These are phyloP conservation scores for Rosa persica DNA, from an alignment of 306 rosid species.

Conservation along the genomic window DNA sequence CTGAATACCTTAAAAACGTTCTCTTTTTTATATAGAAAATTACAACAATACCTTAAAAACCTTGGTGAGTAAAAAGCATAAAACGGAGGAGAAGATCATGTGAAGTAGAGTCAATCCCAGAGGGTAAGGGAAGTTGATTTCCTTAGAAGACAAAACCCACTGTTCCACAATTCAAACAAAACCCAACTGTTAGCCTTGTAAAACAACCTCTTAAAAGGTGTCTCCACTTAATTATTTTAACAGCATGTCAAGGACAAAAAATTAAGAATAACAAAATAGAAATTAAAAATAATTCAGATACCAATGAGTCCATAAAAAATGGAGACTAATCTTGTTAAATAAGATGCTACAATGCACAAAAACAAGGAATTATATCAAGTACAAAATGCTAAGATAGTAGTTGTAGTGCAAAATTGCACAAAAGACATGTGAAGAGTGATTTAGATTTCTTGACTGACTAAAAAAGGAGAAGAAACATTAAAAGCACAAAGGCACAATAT, in stretches of 20 bases:
- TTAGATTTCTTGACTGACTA: background rate
- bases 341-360: background rate
- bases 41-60: conserved; percentile 68
- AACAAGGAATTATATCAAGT: background rate
- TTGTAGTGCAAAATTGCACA: background rate
- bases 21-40: background rate
- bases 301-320: background rate
- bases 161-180: conserved; percentile 37
- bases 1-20: background rate
- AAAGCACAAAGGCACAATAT: background rate
- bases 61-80: conserved; percentile 82
- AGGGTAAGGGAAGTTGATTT: conserved; percentile 96
- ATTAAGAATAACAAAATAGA: background rate
- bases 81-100: conserved; percentile 93
- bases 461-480: background rate
- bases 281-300: background rate
- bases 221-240: conserved; percentile 3
- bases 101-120: conserved; percentile 94
- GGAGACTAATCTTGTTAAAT: background rate
- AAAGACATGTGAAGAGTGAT: background rate
- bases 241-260: background rate
- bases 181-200: conserved; percentile 30
- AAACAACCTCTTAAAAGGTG: background rate
- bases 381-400: background rate
- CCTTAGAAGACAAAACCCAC: conserved; percentile 99